Base-by-base conservation (phyloP, 2,329 filamentous ascomycete species). In the Claviceps humidiphila region DNA sequence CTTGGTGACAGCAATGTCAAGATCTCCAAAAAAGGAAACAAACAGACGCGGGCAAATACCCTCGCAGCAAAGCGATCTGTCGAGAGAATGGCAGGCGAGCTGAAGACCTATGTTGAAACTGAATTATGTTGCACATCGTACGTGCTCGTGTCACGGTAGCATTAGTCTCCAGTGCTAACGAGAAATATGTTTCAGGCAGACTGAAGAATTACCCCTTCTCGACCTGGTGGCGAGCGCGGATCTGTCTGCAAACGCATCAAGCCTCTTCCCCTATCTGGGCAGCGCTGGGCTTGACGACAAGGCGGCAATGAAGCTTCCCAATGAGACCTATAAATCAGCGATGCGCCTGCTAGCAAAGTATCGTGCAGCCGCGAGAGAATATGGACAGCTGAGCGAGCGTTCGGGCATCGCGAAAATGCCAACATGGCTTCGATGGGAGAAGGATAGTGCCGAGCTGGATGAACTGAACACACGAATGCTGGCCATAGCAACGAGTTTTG, bases 371-470 rank as follows among this genome's bases (percentile, higher is more conserved):
- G 50, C 59, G 2, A 55, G 55, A 13, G 51, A 55, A 14, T 68
- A 64, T 50, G 59, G 63, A 30, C 47, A 38, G 1, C 16, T 61
- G n/a, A 59, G 55, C 44, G 56, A 56, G 13, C 51, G 54, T 20
- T 43, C 51, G 9, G 53, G 38, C 6, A 52, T 57, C 1, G 58
- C 63, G 34, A 57, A 57, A 14, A 58, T 58, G 47, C 67, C 65
- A 3, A 52, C 49, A 9, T 61, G 59, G 55, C 58, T 63, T 54
- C 62, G 59, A 3, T 70, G 67, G 68, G 53, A 58, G 46, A 60
- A 66, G 45, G 67, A 70, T n/a, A 59, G 53, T 11, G 56, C 55
- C 34, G 60, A 64, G 24, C 56, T 69, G 26, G 51, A 55, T 17
- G 56, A 61, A 2, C 55, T 70, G 48, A 64, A 66, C 45, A 53